Percentiles rank a stretch among this genome's conserved stretches.
Conservation (phyloP, 2,329 filamentous ascomycete species). For the Myriosclerotinia duriaeana region DNA sequence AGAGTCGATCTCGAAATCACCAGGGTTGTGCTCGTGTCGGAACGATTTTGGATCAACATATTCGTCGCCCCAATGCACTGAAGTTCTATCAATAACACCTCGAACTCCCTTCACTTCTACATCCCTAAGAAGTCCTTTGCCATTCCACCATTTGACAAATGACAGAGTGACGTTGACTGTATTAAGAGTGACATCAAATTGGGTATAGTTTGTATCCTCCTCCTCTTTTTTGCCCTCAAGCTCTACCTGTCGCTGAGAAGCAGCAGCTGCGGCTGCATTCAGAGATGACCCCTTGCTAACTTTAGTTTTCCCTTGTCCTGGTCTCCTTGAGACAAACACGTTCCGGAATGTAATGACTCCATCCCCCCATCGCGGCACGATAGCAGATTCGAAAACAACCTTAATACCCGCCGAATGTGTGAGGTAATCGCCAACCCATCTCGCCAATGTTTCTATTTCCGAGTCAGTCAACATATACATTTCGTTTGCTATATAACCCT, state of each 20-base stretch:
- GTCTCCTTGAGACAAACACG: conserved; percentile 89
- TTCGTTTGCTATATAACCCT: conserved; percentile 36
- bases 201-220: conserved; percentile 95
- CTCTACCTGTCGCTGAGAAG: conserved; percentile 61
- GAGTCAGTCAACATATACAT: conserved; percentile 28
- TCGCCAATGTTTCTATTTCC: conserved; percentile 75
- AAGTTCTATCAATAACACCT: conserved; percentile 87
- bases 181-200: conserved; percentile 93
- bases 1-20: conserved; percentile 94
- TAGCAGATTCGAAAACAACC: conserved; percentile 95
- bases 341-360: conserved; percentile 96
- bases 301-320: conserved; percentile 75
- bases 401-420: conserved; percentile 91
- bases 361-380: conserved; percentile 92
- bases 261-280: conserved; percentile 80
- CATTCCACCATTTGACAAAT: conserved; percentile 99
- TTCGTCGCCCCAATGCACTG: conserved; percentile 69
- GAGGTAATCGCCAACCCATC: conserved; percentile 92
- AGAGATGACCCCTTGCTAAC: conserved; percentile 90
- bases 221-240: conserved; percentile 49
- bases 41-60: conserved; percentile 80
- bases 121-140: conserved; percentile 84
- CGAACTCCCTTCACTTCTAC: conserved; percentile 93
- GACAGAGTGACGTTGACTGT: conserved; percentile 95
- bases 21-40: conserved; percentile 80